Evolutionary conservation across 2,329 filamentous ascomycete genomes (phyloP).

Genomic region (Colletotrichum cordylinicola): DNA sequence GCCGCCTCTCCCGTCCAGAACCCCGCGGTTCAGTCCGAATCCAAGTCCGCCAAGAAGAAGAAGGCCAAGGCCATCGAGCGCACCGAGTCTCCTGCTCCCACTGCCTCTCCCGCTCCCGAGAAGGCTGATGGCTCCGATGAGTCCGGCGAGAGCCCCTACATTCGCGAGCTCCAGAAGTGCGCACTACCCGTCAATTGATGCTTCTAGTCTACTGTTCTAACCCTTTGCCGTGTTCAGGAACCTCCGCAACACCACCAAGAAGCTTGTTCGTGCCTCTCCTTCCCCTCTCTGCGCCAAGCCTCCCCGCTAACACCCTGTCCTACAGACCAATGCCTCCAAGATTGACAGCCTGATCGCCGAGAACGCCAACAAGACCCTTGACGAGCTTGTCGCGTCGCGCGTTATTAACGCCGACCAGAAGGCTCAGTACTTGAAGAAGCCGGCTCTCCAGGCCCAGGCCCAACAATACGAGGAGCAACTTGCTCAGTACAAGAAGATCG

Average conservation of each 20-base stretch:
- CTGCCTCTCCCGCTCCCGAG: constrained; percentile 52
- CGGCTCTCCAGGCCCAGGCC: constrained; percentile 71
- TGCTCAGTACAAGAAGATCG: constrained; percentile 75
- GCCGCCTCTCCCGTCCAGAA: constrained; percentile 69
- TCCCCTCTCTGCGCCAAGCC: background rate
- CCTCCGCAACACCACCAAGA: constrained; percentile 92
- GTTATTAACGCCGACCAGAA: constrained; percentile 85
- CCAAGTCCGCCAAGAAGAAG: constrained; percentile 74
- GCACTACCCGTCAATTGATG: constrained; percentile 32
- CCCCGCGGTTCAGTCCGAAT: constrained; percentile 63
- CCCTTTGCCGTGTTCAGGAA: constrained; percentile 59
- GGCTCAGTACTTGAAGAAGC: constrained; percentile 79
- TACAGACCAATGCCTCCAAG: constrained; percentile 72
- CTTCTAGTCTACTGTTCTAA: background rate
- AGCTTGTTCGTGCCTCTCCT: constrained; percentile 70
- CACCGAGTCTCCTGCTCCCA: constrained; percentile 61
- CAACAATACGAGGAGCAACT: constrained; percentile 77
- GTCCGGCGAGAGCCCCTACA: constrained; percentile 75
- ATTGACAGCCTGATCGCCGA: constrained; percentile 73
- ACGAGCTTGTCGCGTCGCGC: constrained; percentile 72
- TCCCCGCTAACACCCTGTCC: constrained; percentile 7
- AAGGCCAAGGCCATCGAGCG: constrained; percentile 61
- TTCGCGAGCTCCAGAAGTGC: constrained; percentile 92
- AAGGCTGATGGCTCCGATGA: constrained; percentile 63
- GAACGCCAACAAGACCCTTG: constrained; percentile 73